Evolutionary conservation across 164 flowering plant species (phyloP), one percentile per base, ranked within the genome.

Genomic region (Hamamelis virginiana): DNA sequence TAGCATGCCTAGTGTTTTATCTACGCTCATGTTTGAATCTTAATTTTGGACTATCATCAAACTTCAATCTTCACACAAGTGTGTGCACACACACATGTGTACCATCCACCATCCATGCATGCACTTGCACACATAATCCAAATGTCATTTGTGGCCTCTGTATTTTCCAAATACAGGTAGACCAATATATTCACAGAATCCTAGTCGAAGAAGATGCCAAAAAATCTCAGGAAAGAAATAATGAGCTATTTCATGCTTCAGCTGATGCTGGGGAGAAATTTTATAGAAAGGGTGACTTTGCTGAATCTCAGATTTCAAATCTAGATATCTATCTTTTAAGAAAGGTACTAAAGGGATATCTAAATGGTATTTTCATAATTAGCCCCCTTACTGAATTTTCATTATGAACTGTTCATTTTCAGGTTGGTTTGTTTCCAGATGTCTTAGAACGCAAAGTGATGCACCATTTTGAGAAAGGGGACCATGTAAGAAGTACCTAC

Each of bases 381-480:
- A 59, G 6, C 19, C 58, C 25, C 23, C 56, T 50, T 38, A 53
- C 57, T 2, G 59, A 63, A 33, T 33, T 33, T 33, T 33, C 38
- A 64, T 25, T 25, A 12, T 38, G 14, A 63, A 16, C 65, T 66
- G 28, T 43, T 70, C 44, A 19, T 28, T 70, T 74, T 65, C 87
- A 94, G 98, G 98, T 94, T 75, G 98, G 98, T 59, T 70, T 91
- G 73, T 94, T 94, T 80, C 98, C 98, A 21, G 97, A 94, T 80
- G 72, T 92, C 50, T 64, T 94, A 65, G 97, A 91, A 70, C 86
- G 88, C 12, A 91, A 83, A 78, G 90, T 88, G 59, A 78, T 66
- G 78, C 85, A 79, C 22, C 91, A 94, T 80, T 77, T 94, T 71
- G 88, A 88, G 81, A 84, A 86, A 68, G 97, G 97, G 33, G 97